A percentile compares a stretch with the other conserved stretches of the same genome.
phyloP scores from a whole-genome alignment of 2,329 filamentous ascomycete species.

The Mollisiaceae sp. region DNA sequence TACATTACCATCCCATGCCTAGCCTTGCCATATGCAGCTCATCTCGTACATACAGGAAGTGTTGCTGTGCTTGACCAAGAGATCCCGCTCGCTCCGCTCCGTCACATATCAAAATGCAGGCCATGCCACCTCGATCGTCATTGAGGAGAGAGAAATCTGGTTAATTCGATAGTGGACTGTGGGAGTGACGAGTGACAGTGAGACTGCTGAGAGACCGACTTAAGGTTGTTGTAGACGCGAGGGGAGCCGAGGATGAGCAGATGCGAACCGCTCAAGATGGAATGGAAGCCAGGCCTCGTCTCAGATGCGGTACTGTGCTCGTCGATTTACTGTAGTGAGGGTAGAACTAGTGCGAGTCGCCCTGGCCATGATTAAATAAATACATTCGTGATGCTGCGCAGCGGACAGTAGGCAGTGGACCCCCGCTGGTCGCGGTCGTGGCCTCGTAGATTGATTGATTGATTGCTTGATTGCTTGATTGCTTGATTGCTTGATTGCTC shows the following conservation, averaged over 20 bases:
- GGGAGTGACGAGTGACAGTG: too few relatives aligned
- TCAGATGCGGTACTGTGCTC: not conserved
- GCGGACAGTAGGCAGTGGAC: not conserved
- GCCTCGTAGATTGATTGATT: not conserved
- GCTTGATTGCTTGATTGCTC: not conserved
- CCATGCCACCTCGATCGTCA: constrained; percentile 6
- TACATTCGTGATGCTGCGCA: not conserved
- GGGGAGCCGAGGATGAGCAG: constrained; percentile 1
- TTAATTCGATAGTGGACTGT: not conserved
- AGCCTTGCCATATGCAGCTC: constrained; percentile 26
- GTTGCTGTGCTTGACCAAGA: constrained; percentile 9
- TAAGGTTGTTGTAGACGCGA: constrained; percentile 11
- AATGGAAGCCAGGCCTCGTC: not conserved
- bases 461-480: not conserved
- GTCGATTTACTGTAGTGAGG: not conserved
- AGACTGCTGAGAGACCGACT: not conserved
- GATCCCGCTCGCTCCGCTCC: constrained; percentile 21
- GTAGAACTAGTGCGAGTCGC: not conserved
- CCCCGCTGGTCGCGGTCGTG: not conserved
- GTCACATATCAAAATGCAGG: constrained; percentile 13
- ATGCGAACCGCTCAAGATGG: not conserved
- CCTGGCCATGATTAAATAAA: not conserved
- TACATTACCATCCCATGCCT: not conserved
- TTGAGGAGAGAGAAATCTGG: constrained; percentile 2
- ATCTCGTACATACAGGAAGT: constrained; percentile 21